Evolutionary conservation across 2,329 filamentous ascomycete species (phyloP), one percentile per base, ranked within the genome.

Genomic region (Pseudogymnoascus sp.): DNA sequence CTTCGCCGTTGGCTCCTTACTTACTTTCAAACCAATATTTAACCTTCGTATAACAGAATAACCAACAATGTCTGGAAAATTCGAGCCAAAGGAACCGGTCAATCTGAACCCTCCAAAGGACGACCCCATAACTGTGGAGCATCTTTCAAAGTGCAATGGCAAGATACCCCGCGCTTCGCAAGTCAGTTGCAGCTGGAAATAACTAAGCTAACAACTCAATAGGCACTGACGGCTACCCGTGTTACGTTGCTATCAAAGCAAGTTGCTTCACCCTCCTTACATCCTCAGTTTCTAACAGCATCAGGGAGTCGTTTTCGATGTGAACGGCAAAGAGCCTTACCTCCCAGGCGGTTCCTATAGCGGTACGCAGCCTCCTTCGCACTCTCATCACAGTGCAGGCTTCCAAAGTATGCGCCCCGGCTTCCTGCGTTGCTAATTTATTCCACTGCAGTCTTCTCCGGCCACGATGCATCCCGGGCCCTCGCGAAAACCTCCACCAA

Each of bases 401-500:
- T 18, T 36, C 59, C 36, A 28, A 38, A 36, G 12, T 16, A 38
- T 60, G 36, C 34, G 31, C 5, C 16, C 12, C 16, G 18, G 31
- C 38, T 25, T 40, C 46, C 59, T 62, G 43, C 37, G 25, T 56
- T 53, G 37, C 42, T 38, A 40, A 38, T 28, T 34, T 9, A 21
- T 16, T 49, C 18, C 43, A 14, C 31, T 42, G 5, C 69, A 99
- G 95, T 97, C 18, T 99, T 99, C 73, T 90, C 91, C 2, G 95
- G 95, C 66, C 96, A 96, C 73, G 96, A 99, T 72, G 89, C 95
- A 25, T 97, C 95, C n/a, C 86, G 91, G 66, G 95, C 92, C 5
- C 84, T 99, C 1, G 95, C 87, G 9, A 88, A 87, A 75, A 95
- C 91, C 0, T 96, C 92, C 6, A 86, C 93, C 60, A 96, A 96